Conservation (phyloP, 2,329 filamentous ascomycete species). For the Paramyrothecium sp. region DNA sequence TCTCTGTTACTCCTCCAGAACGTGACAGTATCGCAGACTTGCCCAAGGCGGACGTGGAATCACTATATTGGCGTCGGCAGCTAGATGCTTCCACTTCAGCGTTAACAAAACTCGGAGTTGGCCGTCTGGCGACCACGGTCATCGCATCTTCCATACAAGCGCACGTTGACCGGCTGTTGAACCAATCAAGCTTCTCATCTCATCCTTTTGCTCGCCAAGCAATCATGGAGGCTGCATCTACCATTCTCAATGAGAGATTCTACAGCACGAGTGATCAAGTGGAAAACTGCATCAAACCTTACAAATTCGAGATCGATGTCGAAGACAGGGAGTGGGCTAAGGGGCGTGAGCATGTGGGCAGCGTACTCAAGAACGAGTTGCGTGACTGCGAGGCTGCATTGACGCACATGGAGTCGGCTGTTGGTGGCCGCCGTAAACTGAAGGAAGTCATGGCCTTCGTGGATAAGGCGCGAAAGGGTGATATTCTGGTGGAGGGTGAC, state of each 20-base stretch:
- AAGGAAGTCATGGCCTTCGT: slow-evolving; percentile 89
- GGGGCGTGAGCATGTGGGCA: slow-evolving; percentile 78
- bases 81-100: slow-evolving; percentile 89
- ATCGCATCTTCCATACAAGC: slow-evolving; percentile 85
- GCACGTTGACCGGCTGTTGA: slow-evolving; percentile 76
- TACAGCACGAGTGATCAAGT: slow-evolving; percentile 98
- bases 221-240: slow-evolving; percentile 87
- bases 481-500: slow-evolving; percentile 81
- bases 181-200: slow-evolving; percentile 78
- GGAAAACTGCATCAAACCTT: slow-evolving; percentile 98
- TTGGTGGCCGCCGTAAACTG: slow-evolving; percentile 82
- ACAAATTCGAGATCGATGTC: slow-evolving; percentile 96
- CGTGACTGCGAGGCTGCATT: slow-evolving; percentile 78
- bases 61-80: slow-evolving; percentile 89
- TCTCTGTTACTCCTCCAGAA: slow-evolving; percentile 65
- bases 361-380: slow-evolving; percentile 83
- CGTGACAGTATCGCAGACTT: slow-evolving; percentile 73
- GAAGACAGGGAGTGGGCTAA: slow-evolving; percentile 86
- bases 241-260: slow-evolving; percentile 88
- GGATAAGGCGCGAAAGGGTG: slow-evolving; percentile 83
- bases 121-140: slow-evolving; percentile 86
- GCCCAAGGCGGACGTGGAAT: slow-evolving; percentile 80
- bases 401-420: slow-evolving; percentile 69
- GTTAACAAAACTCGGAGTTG: slow-evolving; percentile 91
- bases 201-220: slow-evolving; percentile 91